Conservation (phyloP, 78 protist genomes). For the Diacronema lutheri region DNA sequence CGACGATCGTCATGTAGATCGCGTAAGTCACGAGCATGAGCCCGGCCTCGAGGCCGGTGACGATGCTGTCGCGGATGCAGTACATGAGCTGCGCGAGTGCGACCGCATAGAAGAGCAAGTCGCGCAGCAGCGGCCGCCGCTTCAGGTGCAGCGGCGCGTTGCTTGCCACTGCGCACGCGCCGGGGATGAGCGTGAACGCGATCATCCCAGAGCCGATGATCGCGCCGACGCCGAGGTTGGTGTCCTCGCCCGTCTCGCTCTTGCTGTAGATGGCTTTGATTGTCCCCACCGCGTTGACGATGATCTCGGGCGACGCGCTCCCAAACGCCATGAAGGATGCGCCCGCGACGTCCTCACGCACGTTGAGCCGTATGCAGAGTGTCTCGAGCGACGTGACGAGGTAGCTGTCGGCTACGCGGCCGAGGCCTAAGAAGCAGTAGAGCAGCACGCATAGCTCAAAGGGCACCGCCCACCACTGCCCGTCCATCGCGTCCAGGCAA, state of each 20-base stretch:
- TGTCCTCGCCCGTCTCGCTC: not conserved
- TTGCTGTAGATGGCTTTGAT: not conserved
- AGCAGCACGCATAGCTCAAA: not conserved
- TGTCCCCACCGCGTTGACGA: slow-evolving; percentile 17
- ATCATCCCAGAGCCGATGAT: slow-evolving; percentile 41
- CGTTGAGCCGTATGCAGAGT: slow-evolving; percentile 27
- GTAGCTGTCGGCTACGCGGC: slow-evolving; percentile 8
- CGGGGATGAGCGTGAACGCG: slow-evolving; percentile 41
- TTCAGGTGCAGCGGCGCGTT: slow-evolving; percentile 2
- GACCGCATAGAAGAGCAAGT: not conserved
- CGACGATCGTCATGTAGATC: slow-evolving; percentile 2
- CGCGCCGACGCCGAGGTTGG: slow-evolving; percentile 28
- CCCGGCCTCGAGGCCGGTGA: not conserved
- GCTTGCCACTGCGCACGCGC: not conserved
- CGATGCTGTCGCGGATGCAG: not conserved
- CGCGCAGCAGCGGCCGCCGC: slow-evolving; percentile 37
- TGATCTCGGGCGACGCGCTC: slow-evolving; percentile 29
- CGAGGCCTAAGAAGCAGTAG: not conserved
- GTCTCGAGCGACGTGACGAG: slow-evolving; percentile 31
- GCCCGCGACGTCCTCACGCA: slow-evolving; percentile 37
- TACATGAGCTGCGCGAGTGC: not conserved
- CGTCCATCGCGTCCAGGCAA: slow-evolving; percentile 13
- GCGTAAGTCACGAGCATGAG: slow-evolving; percentile 4
- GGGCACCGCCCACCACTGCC: not conserved
- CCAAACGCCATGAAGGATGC: slow-evolving; percentile 37